Conservation (phyloP, 768 basidiomycete genomes). For the Naganishia vishniacii region DNA sequence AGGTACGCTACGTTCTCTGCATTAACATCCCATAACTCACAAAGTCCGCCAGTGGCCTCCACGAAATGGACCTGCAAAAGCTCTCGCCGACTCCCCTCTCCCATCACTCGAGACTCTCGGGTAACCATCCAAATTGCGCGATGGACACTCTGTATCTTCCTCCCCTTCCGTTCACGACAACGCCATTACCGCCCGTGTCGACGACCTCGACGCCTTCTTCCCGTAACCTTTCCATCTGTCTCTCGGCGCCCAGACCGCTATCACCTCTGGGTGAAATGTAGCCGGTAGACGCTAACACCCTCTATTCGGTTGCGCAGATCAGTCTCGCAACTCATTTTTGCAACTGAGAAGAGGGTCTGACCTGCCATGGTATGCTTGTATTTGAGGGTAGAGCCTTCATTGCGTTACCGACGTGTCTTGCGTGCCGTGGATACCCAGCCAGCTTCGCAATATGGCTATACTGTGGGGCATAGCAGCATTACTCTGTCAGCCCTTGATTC, state of each 20-base stretch:
- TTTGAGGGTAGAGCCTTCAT: slow-evolving; percentile 37
- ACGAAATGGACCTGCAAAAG: too few species aligned
- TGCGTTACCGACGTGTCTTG: slow-evolving; percentile 46
- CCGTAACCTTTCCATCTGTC: slow-evolving; percentile 69
- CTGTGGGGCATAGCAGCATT: neutral
- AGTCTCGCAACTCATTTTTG: too few species aligned
- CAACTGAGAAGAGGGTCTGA: slow-evolving; percentile 14
- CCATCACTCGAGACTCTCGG: slow-evolving; percentile 28
- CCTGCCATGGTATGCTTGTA: slow-evolving; percentile 47
- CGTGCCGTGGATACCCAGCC: slow-evolving; percentile 44
- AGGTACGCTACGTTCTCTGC: too few species aligned
- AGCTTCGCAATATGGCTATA: slow-evolving; percentile 45
- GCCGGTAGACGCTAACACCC: slow-evolving; percentile 44
- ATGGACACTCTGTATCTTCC: slow-evolving; percentile 54
- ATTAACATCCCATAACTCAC: too few species aligned
- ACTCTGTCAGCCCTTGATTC: too few species aligned
- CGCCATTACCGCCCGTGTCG: slow-evolving; percentile 56
- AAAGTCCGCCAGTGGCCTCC: too few species aligned
- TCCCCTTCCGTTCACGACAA: slow-evolving; percentile 39
- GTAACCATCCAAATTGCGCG: slow-evolving; percentile 47
- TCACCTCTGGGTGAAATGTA: slow-evolving; percentile 70
- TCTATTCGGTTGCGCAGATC: slow-evolving; percentile 25
- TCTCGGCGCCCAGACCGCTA: slow-evolving; percentile 68
- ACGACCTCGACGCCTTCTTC: slow-evolving; percentile 76
- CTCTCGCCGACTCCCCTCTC: too few species aligned